Percentiles rank a stretch among this genome's conserved stretches.
Evolutionary conservation across 2,329 filamentous ascomycete genomes (phyloP).

Genomic region (Neonectria coccinea): DNA sequence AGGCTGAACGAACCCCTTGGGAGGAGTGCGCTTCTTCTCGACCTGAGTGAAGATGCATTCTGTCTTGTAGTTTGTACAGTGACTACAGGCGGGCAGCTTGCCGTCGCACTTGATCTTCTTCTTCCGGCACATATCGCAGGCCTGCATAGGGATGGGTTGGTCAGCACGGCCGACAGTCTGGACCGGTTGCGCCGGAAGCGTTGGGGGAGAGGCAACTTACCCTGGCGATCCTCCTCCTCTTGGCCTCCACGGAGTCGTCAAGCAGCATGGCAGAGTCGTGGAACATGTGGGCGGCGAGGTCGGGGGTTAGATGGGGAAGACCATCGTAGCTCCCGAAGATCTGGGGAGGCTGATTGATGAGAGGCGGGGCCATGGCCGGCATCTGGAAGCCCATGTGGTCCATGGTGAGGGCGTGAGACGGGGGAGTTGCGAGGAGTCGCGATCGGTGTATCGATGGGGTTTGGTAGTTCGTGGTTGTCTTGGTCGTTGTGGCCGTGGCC

Average conservation of each 20-base stretch:
- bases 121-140: conserved; percentile 96
- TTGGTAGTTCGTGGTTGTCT: neutral
- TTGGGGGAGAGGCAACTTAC: conserved; percentile 62
- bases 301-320: conserved; percentile 66
- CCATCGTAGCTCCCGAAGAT: conserved; percentile 77
- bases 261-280: conserved; percentile 67
- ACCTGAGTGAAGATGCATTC: conserved; percentile 98
- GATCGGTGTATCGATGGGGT: conserved; percentile 12
- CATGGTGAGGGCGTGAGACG: conserved; percentile 40
- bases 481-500: neutral
- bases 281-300: conserved; percentile 71
- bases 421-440: neutral
- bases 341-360: conserved; percentile 76
- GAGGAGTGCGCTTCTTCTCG: conserved; percentile 97
- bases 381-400: conserved; percentile 70
- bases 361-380: conserved; percentile 66
- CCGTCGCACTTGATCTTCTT: conserved; percentile 99
- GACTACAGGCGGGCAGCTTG: conserved; percentile 92
- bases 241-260: conserved; percentile 82
- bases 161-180: conserved; percentile 30
- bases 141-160: conserved; percentile 61
- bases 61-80: conserved; percentile 98
- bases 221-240: conserved; percentile 88
- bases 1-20: conserved; percentile 80
- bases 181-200: conserved; percentile 9